Percentiles rank a stretch among this genome's conserved stretches.
phyloP scores from a whole-genome alignment of 129 eudicot species.

The Pittosporum tobira region DNA sequence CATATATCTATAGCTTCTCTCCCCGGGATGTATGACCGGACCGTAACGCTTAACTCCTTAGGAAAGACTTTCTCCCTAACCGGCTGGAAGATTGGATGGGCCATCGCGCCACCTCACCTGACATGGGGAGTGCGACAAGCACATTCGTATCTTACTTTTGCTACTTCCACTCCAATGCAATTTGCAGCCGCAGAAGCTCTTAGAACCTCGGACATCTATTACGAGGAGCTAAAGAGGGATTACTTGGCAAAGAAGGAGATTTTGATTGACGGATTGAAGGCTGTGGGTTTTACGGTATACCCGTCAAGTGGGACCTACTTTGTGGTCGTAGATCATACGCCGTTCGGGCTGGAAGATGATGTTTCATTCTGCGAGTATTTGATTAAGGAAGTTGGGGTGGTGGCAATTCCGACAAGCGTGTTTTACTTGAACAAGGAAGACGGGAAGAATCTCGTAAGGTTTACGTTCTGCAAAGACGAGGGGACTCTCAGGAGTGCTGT shows the following conservation, averaged over 20 bases:
- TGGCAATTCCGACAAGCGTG: conserved; percentile 96
- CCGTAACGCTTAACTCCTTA: conserved; percentile 75
- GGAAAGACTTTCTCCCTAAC: conserved; percentile 96
- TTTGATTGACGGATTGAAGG: conserved; percentile 71
- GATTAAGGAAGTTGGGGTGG: conserved; percentile 97
- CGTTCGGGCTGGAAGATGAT: conserved; percentile 69
- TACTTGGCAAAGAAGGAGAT: conserved; percentile 71
- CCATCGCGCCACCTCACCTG: conserved; percentile 81
- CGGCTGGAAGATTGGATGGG: conserved; percentile 99
- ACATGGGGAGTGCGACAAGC: conserved; percentile 96
- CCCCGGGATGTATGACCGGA: conserved; percentile 95
- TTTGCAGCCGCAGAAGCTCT: conserved; percentile 70
- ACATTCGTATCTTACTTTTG: conserved; percentile 85
- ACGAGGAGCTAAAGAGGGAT: conserved; percentile 58
- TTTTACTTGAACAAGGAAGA: conserved; percentile 81
- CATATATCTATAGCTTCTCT: conserved; percentile 87
- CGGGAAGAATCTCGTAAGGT: conserved; percentile 86
- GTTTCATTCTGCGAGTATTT: conserved; percentile 79
- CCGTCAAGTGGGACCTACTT: conserved; percentile 97
- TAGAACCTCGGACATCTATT: conserved; percentile 68
- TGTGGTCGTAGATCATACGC: conserved; percentile 90
- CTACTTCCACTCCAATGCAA: conserved; percentile 97
- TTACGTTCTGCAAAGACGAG: conserved; percentile 95
- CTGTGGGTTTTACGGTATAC: conserved; percentile 73
- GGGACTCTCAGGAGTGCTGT: conserved; percentile 83